Percentiles rank a stretch among this genome's conserved stretches.
Conservation (phyloP, 2,329 filamentous ascomycete genomes). For the Colletotrichum sp. region DNA sequence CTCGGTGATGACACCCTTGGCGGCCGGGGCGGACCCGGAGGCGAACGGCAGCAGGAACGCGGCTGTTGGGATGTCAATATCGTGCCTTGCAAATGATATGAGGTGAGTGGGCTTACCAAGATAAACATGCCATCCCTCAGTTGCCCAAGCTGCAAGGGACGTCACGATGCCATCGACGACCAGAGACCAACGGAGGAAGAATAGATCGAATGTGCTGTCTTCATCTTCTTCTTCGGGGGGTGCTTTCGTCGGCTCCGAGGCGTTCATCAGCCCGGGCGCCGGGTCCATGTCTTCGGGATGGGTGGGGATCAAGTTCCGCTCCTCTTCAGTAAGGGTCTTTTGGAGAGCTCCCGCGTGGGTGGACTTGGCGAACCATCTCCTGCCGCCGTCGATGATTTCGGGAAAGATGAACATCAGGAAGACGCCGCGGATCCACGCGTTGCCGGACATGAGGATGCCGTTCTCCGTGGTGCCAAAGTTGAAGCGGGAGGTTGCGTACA, state of each 20-base stretch:
- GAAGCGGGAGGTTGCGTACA: slow-evolving; percentile 62
- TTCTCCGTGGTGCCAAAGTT: slow-evolving; percentile 61
- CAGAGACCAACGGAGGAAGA: slow-evolving; percentile 70
- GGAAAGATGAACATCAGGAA: slow-evolving; percentile 62
- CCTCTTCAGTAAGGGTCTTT: background rate
- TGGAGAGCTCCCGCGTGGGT: slow-evolving; percentile 6
- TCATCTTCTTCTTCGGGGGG: slow-evolving; percentile 42
- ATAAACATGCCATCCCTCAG: slow-evolving; percentile 71
- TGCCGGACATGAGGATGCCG: slow-evolving; percentile 61
- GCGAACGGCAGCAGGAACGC: slow-evolving; percentile 70
- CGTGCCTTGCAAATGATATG: background rate
- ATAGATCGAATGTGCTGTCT: slow-evolving; percentile 67
- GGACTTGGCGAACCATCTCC: slow-evolving; percentile 33
- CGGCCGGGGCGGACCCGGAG: slow-evolving; percentile 71
- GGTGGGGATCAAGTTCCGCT: slow-evolving; percentile 34
- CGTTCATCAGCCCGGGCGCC: slow-evolving; percentile 41
- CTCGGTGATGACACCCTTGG: slow-evolving; percentile 75
- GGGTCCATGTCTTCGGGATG: slow-evolving; percentile 46
- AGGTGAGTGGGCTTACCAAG: slow-evolving; percentile 43
- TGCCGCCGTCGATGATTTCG: slow-evolving; percentile 54
- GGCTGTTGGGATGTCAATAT: slow-evolving; percentile 38
- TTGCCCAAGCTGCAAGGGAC: slow-evolving; percentile 65
- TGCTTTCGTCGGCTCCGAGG: slow-evolving; percentile 47
- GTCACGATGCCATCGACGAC: slow-evolving; percentile 70
- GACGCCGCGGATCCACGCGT: slow-evolving; percentile 57